Evolutionary conservation across 495 filamentous ascomycete species (phyloP).

Genomic region (Sordaria brevicollis): DNA sequence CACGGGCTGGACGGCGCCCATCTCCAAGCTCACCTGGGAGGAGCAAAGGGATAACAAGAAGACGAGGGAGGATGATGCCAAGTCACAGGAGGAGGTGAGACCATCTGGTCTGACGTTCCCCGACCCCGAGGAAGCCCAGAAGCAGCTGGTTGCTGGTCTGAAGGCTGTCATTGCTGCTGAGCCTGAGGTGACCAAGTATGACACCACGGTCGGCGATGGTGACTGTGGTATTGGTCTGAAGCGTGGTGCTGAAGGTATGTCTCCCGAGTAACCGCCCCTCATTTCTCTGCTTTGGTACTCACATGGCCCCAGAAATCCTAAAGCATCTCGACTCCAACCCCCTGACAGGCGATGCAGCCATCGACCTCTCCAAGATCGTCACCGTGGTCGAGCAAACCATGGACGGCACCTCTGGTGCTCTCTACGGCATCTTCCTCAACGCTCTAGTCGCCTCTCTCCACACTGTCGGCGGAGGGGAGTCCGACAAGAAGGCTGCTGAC

Average conservation of each 20-base stretch:
- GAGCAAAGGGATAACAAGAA: conserved; percentile 29
- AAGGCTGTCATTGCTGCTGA: conserved; percentile 66
- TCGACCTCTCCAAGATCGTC: conserved; percentile 67
- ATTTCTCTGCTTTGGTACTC: background rate
- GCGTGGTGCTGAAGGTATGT: conserved; percentile 72
- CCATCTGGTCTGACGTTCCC: conserved; percentile 63
- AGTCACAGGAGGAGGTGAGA: conserved; percentile 37
- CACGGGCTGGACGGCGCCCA: conserved; percentile 71
- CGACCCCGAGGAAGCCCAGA: conserved; percentile 37
- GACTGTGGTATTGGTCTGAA: conserved; percentile 89
- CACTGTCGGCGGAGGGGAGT: conserved; percentile 8
- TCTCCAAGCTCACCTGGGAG: conserved; percentile 52
- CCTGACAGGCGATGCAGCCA: conserved; percentile 56
- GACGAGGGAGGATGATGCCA: conserved; percentile 28
- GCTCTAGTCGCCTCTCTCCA: conserved; percentile 70
- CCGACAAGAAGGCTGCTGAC: conserved; percentile 20
- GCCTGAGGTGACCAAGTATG: conserved; percentile 75
- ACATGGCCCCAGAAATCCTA: conserved; percentile 47
- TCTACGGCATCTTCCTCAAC: conserved; percentile 95
- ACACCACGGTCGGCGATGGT: conserved; percentile 89
- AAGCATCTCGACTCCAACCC: conserved; percentile 48
- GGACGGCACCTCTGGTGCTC: conserved; percentile 92
- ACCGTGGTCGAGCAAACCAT: conserved; percentile 77
- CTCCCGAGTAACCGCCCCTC: background rate
- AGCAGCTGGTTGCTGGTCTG: conserved; percentile 55